phyloP scores from a whole-genome alignment of 768 basidiomycete genomes.

The Lentinus brumalis region DNA sequence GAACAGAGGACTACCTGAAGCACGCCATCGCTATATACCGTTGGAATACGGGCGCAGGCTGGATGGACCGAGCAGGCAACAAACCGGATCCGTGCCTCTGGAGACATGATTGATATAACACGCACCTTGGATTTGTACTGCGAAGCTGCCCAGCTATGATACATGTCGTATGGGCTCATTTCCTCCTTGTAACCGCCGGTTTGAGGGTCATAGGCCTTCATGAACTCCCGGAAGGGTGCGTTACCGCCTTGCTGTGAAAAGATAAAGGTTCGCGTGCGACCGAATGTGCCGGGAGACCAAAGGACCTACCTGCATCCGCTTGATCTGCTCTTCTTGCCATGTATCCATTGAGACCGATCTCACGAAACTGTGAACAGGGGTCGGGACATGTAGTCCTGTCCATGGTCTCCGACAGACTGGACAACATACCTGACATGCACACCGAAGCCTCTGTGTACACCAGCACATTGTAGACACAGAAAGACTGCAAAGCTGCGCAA shows the following conservation, averaged over 20 bases:
- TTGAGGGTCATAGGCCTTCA: slow-evolving; percentile 69
- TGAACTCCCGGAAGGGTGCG: slow-evolving; percentile 75
- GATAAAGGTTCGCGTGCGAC: slow-evolving; percentile 14
- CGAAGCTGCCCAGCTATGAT: slow-evolving; percentile 91
- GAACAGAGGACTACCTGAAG: too few species aligned
- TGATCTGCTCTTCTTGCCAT: slow-evolving; percentile 89
- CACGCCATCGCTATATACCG: too few species aligned
- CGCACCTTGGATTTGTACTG: slow-evolving; percentile 93
- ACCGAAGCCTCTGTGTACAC: slow-evolving; percentile 86
- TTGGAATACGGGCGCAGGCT: too few species aligned
- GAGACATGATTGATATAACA: background rate
- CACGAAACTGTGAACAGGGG: slow-evolving; percentile 63
- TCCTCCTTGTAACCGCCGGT: slow-evolving; percentile 70
- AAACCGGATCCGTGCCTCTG: too few species aligned
- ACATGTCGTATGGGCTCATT: slow-evolving; percentile 70
- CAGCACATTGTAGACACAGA: slow-evolving; percentile 88
- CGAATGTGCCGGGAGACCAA: background rate
- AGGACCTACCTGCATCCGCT: slow-evolving; percentile 78
- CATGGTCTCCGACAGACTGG: background rate
- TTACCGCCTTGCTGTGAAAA: slow-evolving; percentile 81
- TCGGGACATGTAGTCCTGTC: slow-evolving; percentile 18
- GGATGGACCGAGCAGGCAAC: background rate
- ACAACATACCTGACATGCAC: slow-evolving; percentile 78
- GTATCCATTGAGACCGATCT: slow-evolving; percentile 96
- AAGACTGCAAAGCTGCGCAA: slow-evolving; percentile 75